phyloP scores from a whole-genome alignment of 2,329 filamentous ascomycete species.

The Sarocladium oryzae region DNA sequence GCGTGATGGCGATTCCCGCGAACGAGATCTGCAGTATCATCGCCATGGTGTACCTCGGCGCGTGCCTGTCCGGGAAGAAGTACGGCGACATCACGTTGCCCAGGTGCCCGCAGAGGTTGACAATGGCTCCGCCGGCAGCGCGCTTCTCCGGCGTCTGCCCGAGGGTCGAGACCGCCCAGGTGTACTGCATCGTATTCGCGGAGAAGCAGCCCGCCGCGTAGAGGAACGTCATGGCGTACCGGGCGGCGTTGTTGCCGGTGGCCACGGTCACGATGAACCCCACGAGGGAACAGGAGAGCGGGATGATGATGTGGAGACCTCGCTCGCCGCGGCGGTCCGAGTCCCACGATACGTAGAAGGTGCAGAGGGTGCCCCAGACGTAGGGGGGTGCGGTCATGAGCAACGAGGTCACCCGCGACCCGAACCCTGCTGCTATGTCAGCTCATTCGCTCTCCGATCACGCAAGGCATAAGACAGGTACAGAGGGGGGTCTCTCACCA shows the following conservation, averaged over 20 bases:
- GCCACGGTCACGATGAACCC: slow-evolving; percentile 21
- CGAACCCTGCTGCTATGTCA: slow-evolving; percentile 32
- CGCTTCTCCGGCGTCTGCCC: slow-evolving; percentile 29
- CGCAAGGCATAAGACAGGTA: not conserved
- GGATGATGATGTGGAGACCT: slow-evolving; percentile 25
- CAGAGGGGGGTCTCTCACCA: not conserved
- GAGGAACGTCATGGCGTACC: slow-evolving; percentile 16
- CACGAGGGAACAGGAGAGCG: slow-evolving; percentile 5
- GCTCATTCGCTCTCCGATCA: not conserved
- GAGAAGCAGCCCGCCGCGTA: slow-evolving; percentile 16
- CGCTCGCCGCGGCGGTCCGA: slow-evolving; percentile 56
- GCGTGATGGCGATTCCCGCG: slow-evolving; percentile 10
- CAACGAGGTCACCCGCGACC: slow-evolving; percentile 40
- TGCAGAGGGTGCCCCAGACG: slow-evolving; percentile 46
- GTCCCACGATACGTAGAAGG: slow-evolving; percentile 53
- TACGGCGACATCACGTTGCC: slow-evolving; percentile 12
- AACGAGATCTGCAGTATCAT: slow-evolving; percentile 14
- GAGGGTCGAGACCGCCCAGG: slow-evolving; percentile 27
- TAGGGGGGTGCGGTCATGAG: slow-evolving; percentile 53
- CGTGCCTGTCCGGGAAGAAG: slow-evolving; percentile 11
- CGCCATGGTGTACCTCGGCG: slow-evolving; percentile 10
- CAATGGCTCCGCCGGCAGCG: slow-evolving; percentile 11
- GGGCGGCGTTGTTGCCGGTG: slow-evolving; percentile 11
- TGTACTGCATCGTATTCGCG: slow-evolving; percentile 27
- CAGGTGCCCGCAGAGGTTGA: slow-evolving; percentile 12